phyloP scores from a whole-genome alignment of 352 stramenopile genomes.

The Phytophthora sansomeana region DNA sequence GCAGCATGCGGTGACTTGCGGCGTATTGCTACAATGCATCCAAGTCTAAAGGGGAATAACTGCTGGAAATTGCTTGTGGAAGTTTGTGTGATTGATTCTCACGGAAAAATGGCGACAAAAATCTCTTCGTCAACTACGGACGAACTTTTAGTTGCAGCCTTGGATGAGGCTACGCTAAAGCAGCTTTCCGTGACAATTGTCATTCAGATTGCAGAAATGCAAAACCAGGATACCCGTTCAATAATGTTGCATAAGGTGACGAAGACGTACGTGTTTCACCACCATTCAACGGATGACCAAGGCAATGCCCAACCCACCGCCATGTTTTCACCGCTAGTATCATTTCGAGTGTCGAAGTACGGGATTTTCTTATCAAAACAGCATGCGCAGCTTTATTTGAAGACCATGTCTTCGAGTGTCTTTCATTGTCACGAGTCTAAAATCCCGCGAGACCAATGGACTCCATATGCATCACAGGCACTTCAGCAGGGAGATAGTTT shows the following conservation, averaged over 20 bases:
- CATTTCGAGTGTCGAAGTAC: constrained; percentile 39
- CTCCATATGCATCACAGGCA: constrained; percentile 33
- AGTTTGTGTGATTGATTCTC: constrained; percentile 6
- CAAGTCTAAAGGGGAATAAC: neutral
- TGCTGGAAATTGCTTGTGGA: constrained; percentile 18
- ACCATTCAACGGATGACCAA: constrained; percentile 26
- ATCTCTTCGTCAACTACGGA: constrained; percentile 11
- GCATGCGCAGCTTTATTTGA: constrained; percentile 27
- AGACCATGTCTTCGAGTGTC: neutral
- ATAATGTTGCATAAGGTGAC: constrained; percentile 29
- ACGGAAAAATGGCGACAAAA: constrained; percentile 9
- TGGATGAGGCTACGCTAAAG: constrained; percentile 13
- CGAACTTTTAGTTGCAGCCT: constrained; percentile 12
- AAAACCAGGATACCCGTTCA: neutral
- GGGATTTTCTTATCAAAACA: constrained; percentile 47
- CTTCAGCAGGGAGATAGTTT: constrained; percentile 26
- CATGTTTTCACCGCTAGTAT: constrained; percentile 21
- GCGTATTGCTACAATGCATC: constrained; percentile 22
- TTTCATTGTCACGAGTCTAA: neutral
- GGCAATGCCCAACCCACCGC: neutral
- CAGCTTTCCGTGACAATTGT: constrained; percentile 17
- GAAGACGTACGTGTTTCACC: constrained; percentile 54
- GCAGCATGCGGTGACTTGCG: constrained; percentile 43
- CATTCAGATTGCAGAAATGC: constrained; percentile 16
- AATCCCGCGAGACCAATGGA: constrained; percentile 32